These are phyloP conservation scores for Globisporangium paroecandrum DNA, from an alignment of 352 stramenopile genomes.

Conservation along the genomic window DNA sequence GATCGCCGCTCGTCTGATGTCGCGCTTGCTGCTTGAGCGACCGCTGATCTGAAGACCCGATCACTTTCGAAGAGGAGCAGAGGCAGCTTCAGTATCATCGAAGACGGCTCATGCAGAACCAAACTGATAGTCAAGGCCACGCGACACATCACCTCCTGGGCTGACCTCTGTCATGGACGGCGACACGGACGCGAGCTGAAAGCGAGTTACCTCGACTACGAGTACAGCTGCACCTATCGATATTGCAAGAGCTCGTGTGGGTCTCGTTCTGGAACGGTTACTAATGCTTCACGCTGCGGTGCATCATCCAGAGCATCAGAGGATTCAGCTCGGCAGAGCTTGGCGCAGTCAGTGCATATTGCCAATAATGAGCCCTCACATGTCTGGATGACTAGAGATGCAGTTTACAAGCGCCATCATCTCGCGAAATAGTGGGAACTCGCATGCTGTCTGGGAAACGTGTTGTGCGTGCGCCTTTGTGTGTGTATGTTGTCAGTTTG, in stretches of 20 bases:
- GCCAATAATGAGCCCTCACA: neutral
- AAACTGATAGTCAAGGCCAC: neutral
- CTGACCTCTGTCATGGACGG: neutral
- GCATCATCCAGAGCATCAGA: neutral
- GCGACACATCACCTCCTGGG: neutral
- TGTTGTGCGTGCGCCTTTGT: too few species aligned
- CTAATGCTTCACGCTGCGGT: neutral
- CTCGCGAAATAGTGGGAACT: neutral
- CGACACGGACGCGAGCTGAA: neutral
- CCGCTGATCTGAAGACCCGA: too few species aligned
- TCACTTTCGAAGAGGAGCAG: neutral
- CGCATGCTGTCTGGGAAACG: neutral
- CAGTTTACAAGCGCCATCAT: neutral
- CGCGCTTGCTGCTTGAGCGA: neutral
- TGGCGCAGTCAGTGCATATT: neutral
- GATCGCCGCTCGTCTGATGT: neutral
- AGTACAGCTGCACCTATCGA: neutral
- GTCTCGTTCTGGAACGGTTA: neutral
- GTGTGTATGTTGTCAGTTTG: neutral
- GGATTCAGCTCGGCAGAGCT: neutral
- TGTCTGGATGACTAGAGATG: neutral
- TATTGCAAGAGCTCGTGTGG: neutral
- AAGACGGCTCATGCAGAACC: neutral
- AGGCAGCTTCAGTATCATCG: neutral
- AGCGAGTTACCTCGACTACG: neutral